These are phyloP conservation scores for Laguncularia racemosa DNA, from an alignment of 345 rosid genomes.

Conservation along the genomic window DNA sequence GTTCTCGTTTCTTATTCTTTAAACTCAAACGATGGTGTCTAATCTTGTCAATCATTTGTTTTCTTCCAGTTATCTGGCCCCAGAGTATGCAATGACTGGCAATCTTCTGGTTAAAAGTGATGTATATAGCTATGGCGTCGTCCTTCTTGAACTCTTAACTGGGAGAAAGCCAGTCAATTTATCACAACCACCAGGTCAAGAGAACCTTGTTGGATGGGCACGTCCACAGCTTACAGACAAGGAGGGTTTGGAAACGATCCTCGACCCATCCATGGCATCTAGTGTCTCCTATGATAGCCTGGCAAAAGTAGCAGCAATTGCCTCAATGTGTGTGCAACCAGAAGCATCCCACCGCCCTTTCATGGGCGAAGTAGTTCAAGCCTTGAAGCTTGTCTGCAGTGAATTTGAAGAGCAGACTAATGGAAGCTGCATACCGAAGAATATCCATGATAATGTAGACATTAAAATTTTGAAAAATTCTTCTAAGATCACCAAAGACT, in stretches of 20 bases:
- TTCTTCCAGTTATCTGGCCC: slow-evolving; percentile 54
- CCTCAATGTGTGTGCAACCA: slow-evolving; percentile 67
- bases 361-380: slow-evolving; percentile 71
- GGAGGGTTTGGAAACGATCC: slow-evolving; percentile 39
- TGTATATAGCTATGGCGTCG: slow-evolving; percentile 75
- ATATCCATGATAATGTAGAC: slow-evolving; percentile 17
- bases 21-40: too few relatives aligned
- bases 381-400: slow-evolving; percentile 54
- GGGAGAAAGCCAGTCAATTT: slow-evolving; percentile 68
- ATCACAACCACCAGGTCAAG: slow-evolving; percentile 60
- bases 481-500: slow-evolving; percentile 18
- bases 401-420: slow-evolving; percentile 32
- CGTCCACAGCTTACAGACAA: slow-evolving; percentile 53
- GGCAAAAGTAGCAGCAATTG: slow-evolving; percentile 56
- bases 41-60: background rate
- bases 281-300: slow-evolving; percentile 35
- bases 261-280: slow-evolving; percentile 35
- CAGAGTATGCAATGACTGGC: slow-evolving; percentile 74
- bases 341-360: slow-evolving; percentile 64
- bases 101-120: slow-evolving; percentile 72
- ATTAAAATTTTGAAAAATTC: slow-evolving; percentile 13
- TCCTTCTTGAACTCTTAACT: slow-evolving; percentile 65
- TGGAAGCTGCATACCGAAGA: slow-evolving; percentile 7
- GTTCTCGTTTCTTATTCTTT: too few relatives aligned
- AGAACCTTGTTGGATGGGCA: slow-evolving; percentile 58